Evolutionary conservation across 2,329 filamentous ascomycete species (phyloP).

Genomic region (Thelonectria rubi): DNA sequence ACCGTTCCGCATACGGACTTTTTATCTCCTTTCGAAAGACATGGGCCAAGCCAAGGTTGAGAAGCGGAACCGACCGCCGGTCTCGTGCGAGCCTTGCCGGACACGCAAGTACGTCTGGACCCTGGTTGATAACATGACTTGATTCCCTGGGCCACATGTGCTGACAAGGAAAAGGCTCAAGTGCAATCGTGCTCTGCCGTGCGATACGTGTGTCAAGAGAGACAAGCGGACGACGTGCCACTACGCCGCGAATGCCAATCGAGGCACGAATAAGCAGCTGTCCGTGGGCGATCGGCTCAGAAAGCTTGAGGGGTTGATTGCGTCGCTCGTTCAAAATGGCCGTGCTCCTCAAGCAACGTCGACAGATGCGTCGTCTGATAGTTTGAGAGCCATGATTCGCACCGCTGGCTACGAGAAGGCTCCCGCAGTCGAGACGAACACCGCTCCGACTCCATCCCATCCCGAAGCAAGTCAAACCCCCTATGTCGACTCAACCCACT

Average conservation of each 20-base stretch:
- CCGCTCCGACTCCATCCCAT: no score
- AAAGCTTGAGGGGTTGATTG: constrained; percentile 42
- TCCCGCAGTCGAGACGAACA: not conserved
- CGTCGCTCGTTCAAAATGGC: constrained; percentile 23
- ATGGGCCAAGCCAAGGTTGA: constrained; percentile 39
- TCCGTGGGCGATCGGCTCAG: constrained; percentile 41
- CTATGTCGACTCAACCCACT: constrained; percentile 47
- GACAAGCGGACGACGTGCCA: constrained; percentile 39
- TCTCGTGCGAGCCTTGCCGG: constrained; percentile 48
- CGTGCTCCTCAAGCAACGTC: not conserved
- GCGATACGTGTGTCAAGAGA: constrained; percentile 42
- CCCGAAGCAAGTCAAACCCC: constrained; percentile 9
- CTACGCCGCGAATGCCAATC: constrained; percentile 45
- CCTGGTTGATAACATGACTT: no score
- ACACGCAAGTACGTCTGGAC: constrained; percentile 42
- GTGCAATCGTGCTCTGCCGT: constrained; percentile 46
- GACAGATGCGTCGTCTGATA: not conserved
- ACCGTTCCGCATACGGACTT: not conserved
- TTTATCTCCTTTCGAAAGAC: not conserved
- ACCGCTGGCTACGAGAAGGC: no score
- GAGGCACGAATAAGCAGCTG: constrained; percentile 17
- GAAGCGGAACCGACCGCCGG: constrained; percentile 47
- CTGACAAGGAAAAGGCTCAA: constrained; percentile 34
- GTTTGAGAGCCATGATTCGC: not conserved
- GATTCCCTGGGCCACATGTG: not conserved